Evolutionary conservation across 2,329 filamentous ascomycete genomes (phyloP).

Genomic region (Apiospora pterosperma): DNA sequence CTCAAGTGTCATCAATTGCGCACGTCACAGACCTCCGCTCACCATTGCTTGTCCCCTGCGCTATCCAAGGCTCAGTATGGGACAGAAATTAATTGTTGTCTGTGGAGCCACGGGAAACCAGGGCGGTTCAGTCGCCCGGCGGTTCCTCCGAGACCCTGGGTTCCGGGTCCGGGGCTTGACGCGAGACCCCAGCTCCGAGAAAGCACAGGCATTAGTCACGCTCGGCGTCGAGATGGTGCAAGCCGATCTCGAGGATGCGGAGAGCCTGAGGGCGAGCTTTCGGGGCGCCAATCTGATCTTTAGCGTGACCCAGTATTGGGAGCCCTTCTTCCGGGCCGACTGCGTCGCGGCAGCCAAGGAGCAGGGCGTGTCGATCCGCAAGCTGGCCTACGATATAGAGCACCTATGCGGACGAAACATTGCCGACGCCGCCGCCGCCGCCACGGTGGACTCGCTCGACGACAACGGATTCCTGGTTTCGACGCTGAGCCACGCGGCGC

Average conservation of each 20-base stretch:
- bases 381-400: slow-evolving; percentile 46
- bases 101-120: slow-evolving; percentile 35
- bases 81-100: neutral
- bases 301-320: slow-evolving; percentile 54
- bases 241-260: slow-evolving; percentile 40
- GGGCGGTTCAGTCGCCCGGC: slow-evolving; percentile 49
- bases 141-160: slow-evolving; percentile 35
- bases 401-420: slow-evolving; percentile 51
- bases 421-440: slow-evolving; percentile 45
- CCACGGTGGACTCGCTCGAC: slow-evolving; percentile 35
- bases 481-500: slow-evolving; percentile 45
- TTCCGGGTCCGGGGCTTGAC: slow-evolving; percentile 47
- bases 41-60: neutral
- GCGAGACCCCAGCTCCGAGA: slow-evolving; percentile 37
- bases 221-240: slow-evolving; percentile 41
- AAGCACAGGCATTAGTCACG: slow-evolving; percentile 35
- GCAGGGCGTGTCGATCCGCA: slow-evolving; percentile 37
- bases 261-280: slow-evolving; percentile 37
- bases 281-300: slow-evolving; percentile 48
- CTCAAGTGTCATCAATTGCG: neutral
- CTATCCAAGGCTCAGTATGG: neutral
- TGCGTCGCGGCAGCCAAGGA: slow-evolving; percentile 34
- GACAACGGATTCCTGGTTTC: slow-evolving; percentile 42
- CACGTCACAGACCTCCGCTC: neutral
- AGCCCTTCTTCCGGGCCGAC: slow-evolving; percentile 26